Evolutionary conservation across 352 stramenopile genomes (phyloP), one percentile per base, ranked within the genome.

Genomic region (Globisporangium cederbergense): DNA sequence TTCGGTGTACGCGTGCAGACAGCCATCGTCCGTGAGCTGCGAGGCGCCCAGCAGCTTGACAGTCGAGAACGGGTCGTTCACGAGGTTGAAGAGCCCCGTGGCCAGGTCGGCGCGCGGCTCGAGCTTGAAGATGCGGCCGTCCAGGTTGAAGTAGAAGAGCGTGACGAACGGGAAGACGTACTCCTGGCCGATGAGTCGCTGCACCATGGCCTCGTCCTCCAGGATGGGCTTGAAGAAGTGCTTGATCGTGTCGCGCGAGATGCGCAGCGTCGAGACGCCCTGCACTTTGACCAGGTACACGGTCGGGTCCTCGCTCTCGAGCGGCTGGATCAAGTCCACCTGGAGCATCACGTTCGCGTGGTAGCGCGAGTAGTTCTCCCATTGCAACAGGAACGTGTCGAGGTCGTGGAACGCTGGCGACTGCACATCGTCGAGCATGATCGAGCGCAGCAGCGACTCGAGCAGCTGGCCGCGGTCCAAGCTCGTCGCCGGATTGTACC

Each of bases 141-240:
- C 76, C 11, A 66, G 60, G 45, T 77, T 83, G 65, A 90, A 83
- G 58, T 88, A 71, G 64, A 87, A 88, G 10, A 79, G 64, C 20
- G 77, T 78, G 4, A 71, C 73, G 55, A 85, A 88, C 4, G 78
- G 71, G 53, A 88, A 85, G 46, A 67, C 67, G 62, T 88, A 88
- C 42, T 78, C 71, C 53, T 86, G 73, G 16, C 81, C 81, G 20
- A 90, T 72, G 42, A 90, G 74, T 20, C 68, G 70, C 67, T 89
- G 79, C n/a, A 89, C 81, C 65, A 90, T 75, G 4, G 69, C 32
- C 55, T 89, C 81, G 57, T 90, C 77, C 7, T 69, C 68, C 8
- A 86, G 58, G 14, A 90, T 46, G 1, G 78, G 79, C 50, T 81
- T 71, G 51, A 89, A 90, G 47, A 90, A 86, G 40, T 89, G 73